phyloP scores from a whole-genome alignment of 192 early-diverging fungal species.

The Entomortierella lignicola region DNA sequence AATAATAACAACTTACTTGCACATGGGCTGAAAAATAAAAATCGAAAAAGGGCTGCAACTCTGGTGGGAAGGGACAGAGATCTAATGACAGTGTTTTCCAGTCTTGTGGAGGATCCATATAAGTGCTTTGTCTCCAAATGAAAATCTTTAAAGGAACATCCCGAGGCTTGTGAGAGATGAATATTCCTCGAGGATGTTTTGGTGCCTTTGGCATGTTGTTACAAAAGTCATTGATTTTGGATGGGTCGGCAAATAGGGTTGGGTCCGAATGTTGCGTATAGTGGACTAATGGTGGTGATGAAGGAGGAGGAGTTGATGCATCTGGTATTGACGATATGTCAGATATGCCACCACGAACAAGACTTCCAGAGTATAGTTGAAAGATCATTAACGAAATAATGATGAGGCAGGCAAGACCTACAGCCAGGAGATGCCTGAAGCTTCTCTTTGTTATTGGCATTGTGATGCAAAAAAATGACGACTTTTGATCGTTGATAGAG shows the following conservation, averaged over 20 bases:
- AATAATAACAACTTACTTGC: not conserved
- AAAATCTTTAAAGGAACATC: constrained; percentile 8
- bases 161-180: not conserved
- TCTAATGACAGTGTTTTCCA: constrained; percentile 4
- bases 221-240: not conserved
- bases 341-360: not conserved
- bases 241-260: not conserved
- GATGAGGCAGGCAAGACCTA: not conserved
- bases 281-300: no score
- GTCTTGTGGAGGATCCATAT: not conserved
- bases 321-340: no score
- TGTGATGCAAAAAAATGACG: no score
- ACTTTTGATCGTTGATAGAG: no score
- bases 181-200: not conserved
- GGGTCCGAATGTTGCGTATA: not conserved
- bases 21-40: not conserved
- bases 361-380: not conserved
- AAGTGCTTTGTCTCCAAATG: constrained; percentile 3
- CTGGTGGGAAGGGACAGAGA: constrained; percentile 13
- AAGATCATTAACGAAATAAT: not conserved
- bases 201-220: constrained; percentile 9
- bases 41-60: constrained; percentile 24
- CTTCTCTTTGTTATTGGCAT: not conserved
- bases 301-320: no score
- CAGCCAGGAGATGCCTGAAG: not conserved